Evolutionary conservation across 345 rosid genomes (phyloP).

Genomic region (Populus davidiana): DNA sequence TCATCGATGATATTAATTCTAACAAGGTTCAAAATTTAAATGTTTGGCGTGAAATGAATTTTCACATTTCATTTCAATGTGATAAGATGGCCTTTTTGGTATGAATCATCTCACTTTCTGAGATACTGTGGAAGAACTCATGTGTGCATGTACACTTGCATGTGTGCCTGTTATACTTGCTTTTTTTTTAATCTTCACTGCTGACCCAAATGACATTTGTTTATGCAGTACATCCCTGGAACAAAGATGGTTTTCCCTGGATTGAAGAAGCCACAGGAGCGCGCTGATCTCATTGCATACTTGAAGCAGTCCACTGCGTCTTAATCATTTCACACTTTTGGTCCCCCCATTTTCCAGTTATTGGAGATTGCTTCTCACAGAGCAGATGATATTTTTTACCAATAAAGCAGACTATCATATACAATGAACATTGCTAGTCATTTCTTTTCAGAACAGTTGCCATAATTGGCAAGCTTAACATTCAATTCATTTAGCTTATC

Average conservation of each 20-base stretch:
- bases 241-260: conserved; percentile 99
- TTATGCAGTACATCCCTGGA: conserved; percentile 88
- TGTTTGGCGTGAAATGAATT: neutral
- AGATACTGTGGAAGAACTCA: neutral
- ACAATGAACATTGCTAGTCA: neutral
- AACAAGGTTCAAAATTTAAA: too few relatives aligned
- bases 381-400: neutral
- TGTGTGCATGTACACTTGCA: neutral
- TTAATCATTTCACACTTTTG: neutral
- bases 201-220: neutral
- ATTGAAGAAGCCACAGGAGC: conserved; percentile 85
- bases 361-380: neutral
- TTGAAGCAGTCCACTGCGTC: conserved; percentile 75
- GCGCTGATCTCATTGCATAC: conserved; percentile 89
- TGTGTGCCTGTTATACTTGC: neutral
- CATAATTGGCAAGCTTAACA: neutral
- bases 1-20: neutral
- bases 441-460: neutral
- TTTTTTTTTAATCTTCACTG: neutral
- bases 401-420: neutral
- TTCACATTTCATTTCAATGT: neutral
- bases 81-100: neutral
- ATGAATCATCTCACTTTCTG: neutral
- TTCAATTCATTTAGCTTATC: neutral
- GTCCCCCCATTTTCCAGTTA: neutral